Base-by-base conservation (phyloP, 257 asterid species). In the Pogostemon cablin region DNA sequence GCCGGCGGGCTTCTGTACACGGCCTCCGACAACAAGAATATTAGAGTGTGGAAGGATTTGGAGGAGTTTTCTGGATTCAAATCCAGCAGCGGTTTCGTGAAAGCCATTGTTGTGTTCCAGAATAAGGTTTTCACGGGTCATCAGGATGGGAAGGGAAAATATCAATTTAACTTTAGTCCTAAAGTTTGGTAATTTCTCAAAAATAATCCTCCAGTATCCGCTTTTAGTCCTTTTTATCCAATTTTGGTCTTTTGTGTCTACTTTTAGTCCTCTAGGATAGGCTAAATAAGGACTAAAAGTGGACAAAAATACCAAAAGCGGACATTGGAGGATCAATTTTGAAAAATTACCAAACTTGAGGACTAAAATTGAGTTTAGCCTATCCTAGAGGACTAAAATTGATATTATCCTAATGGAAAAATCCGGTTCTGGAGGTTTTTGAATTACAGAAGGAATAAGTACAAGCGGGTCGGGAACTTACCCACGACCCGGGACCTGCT, bases 21-120 rank as follows among this genome's bases (percentile, higher is more conserved):
- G 0, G 98, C 97, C 0, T 92, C 98, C 1, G 98, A 92, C 4
- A 86, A 96, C 67, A 92, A 84, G 77, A 90, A 88, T 20, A 49
- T 92, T 2, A 47, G 97, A 72, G 98, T 92, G 0, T 92, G 98
- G 98, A 90, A 84, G 79, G 79, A 86, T 39, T 8, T 88, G 57
- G 52, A 81, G 67, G 98, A 92, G 7, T 86, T 61, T 25, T 80
- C 98, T 0, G 96, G 95, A 62, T 92, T 92, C 50, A 90, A 90
- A 65, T 86, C 96, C 6, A 69, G 87, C 34, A 88, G 95, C 40
- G 98, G 98, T 6, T 81, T 92, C 32, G 95, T 92, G 0, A 92
- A 92, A 68, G 95, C 97, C 9, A 90, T 92, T 32, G 89, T 90
- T 6, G 80, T 86, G 20, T 50, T 70, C 5, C 83, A 75, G 0